Evolutionary conservation across 164 flowering plant species (phyloP), one percentile per base, ranked within the genome.

Genomic region (Dillenia suffruticosa): DNA sequence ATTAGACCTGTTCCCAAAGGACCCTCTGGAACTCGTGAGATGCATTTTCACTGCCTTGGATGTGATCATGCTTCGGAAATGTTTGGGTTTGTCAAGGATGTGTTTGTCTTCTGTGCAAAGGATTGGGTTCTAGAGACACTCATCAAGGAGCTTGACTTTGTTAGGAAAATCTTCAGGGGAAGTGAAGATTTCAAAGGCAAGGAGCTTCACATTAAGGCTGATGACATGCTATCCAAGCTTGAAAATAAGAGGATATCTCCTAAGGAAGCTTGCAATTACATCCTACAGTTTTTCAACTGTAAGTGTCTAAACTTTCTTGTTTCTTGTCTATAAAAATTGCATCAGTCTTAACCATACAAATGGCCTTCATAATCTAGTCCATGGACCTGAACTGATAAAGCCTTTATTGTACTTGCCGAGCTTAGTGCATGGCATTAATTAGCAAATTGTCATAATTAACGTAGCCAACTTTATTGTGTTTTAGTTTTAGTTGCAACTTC

Each of bases 71-170:
- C 94, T 66, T 93, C 97, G 0, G 96, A 93, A 59, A 80, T 93
- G 94, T 90, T 84, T 82, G 98, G 98, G 12, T 93, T 93, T 58
- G 92, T 93, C 44, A 93, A 87, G 77, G 97, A 93, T 65, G 98
- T 90, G 15, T 90, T 87, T 61, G 1, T 70, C 17, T 69, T 62
- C 46, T 94, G 91, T 70, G 92, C 97, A 10, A 79, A 80, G 76
- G 85, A 81, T 49, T 94, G 97, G 98, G 80, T 81, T 66, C 52
- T 74, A 8, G 89, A 90, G 24, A 86, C 86, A 1, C 72, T 94
- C 59, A 64, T 72, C 1, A 84, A 85, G 71, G 97, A 94, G 77
- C 91, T 94, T 58, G 91, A 84, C 32, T 94, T 88, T 70, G 98
- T 94, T 14, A 76, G 80, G 76, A 87, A 81, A 72, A 86, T 93